phyloP scores from a whole-genome alignment of 1,284 basidiomycete species.

The Coriolopsis trogii region DNA sequence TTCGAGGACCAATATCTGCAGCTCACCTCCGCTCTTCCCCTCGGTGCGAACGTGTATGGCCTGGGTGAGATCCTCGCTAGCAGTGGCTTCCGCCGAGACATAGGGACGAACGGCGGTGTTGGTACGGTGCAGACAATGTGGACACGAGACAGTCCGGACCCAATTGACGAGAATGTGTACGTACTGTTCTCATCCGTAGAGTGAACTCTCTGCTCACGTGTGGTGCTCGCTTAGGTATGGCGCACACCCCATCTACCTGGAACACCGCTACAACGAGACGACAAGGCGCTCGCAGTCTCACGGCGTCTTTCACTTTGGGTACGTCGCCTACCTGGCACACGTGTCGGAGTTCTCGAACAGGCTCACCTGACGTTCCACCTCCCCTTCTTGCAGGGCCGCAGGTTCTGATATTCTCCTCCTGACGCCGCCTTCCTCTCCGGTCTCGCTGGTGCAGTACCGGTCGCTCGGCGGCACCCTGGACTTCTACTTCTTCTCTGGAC shows the following conservation, averaged over 20 bases:
- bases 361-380: conserved; percentile 71
- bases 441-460: conserved; percentile 66
- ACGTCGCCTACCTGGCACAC: conserved; percentile 65
- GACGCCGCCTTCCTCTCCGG: conserved; percentile 51
- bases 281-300: conserved; percentile 59
- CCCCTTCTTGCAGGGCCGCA: conserved; percentile 62
- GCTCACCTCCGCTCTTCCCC: conserved; percentile 65
- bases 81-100: conserved; percentile 67
- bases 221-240: conserved; percentile 54
- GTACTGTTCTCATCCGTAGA: neutral
- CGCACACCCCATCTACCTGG: conserved; percentile 67
- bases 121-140: conserved; percentile 75
- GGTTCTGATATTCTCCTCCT: conserved; percentile 64
- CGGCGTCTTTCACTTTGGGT: conserved; percentile 71
- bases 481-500: conserved; percentile 73
- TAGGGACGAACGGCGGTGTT: conserved; percentile 50
- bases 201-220: conserved; percentile 4
- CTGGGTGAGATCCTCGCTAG: conserved; percentile 74
- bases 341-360: conserved; percentile 71
- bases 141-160: conserved; percentile 44
- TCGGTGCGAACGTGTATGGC: conserved; percentile 75
- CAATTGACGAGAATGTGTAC: conserved; percentile 22
- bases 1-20: conserved; percentile 79
- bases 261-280: conserved; percentile 57
- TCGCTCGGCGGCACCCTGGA: conserved; percentile 64